phyloP scores from a whole-genome alignment of 768 basidiomycete genomes.

The Scleroderma bovista region DNA sequence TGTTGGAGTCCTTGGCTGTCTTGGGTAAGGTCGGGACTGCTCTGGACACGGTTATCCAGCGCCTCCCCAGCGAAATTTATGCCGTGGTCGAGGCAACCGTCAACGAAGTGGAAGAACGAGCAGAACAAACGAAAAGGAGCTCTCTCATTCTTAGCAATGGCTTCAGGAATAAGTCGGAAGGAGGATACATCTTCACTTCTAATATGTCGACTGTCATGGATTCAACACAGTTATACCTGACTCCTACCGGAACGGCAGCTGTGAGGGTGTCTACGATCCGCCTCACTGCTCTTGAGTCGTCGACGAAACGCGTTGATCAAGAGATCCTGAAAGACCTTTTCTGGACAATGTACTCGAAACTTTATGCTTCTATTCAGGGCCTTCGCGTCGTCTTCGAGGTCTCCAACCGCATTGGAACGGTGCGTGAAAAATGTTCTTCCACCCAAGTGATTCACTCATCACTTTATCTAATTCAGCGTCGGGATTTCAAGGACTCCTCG shows the following conservation, averaged over 20 bases:
- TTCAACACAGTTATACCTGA: slow-evolving; percentile 22
- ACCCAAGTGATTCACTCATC: not conserved
- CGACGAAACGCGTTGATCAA: slow-evolving; percentile 68
- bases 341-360: slow-evolving; percentile 95
- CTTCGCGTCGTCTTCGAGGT: slow-evolving; percentile 88
- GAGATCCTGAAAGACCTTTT: slow-evolving; percentile 89
- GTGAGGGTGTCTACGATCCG: slow-evolving; percentile 54
- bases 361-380: slow-evolving; percentile 91
- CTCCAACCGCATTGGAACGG: slow-evolving; percentile 83
- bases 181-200: slow-evolving; percentile 45
- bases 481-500: slow-evolving; percentile 86
- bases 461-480: slow-evolving; percentile 45
- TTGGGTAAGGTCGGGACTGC: slow-evolving; percentile 83
- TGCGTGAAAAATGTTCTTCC: slow-evolving; percentile 36
- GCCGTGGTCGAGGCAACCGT: slow-evolving; percentile 79
- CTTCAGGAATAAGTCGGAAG: slow-evolving; percentile 41
- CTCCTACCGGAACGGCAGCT: slow-evolving; percentile 11
- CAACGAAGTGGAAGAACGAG: slow-evolving; percentile 88
- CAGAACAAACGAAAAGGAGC: slow-evolving; percentile 64
- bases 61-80: slow-evolving; percentile 80
- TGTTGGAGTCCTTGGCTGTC: slow-evolving; percentile 89
- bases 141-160: slow-evolving; percentile 31
- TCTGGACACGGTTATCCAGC: slow-evolving; percentile 78
- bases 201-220: slow-evolving; percentile 12
- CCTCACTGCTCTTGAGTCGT: slow-evolving; percentile 67